phyloP scores from a whole-genome alignment of 2,329 filamentous ascomycete species.

The Ophiocordyceps unilateralis region DNA sequence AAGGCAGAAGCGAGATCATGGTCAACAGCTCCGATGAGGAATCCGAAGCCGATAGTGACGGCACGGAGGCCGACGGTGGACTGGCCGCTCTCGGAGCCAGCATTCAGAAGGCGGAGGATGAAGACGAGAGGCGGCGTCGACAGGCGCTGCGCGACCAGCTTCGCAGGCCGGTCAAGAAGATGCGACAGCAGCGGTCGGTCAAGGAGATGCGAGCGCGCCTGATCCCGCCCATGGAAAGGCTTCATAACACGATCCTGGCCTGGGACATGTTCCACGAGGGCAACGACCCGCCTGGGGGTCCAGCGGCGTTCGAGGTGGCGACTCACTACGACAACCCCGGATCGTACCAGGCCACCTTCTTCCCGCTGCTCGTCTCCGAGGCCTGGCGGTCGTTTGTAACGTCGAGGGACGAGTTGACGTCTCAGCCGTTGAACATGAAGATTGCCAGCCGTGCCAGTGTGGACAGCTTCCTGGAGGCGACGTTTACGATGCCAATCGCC shows the following conservation, averaged over 20 bases:
- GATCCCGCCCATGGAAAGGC: slow-evolving; percentile 67
- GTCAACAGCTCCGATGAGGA: slow-evolving; percentile 68
- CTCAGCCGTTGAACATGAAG: slow-evolving; percentile 72
- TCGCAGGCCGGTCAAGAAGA: slow-evolving; percentile 66
- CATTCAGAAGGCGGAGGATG: slow-evolving; percentile 29
- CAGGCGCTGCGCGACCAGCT: slow-evolving; percentile 35
- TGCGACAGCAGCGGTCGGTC: slow-evolving; percentile 59
- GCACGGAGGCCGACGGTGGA: slow-evolving; percentile 32
- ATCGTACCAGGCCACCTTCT: slow-evolving; percentile 78
- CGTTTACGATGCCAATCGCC: slow-evolving; percentile 56
- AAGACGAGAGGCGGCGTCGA: slow-evolving; percentile 26
- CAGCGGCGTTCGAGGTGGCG: slow-evolving; percentile 58
- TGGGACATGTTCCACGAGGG: slow-evolving; percentile 93
- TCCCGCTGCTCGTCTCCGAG: slow-evolving; percentile 78
- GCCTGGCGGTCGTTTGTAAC: slow-evolving; percentile 92
- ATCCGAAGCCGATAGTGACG: slow-evolving; percentile 47
- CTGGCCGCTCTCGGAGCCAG: slow-evolving; percentile 30
- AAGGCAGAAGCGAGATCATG: slow-evolving; percentile 75
- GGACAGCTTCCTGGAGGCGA: slow-evolving; percentile 84
- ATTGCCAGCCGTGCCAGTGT: slow-evolving; percentile 77
- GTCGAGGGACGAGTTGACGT: slow-evolving; percentile 68
- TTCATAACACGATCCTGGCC: slow-evolving; percentile 73
- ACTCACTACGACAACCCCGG: slow-evolving; percentile 59
- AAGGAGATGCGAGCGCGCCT: slow-evolving; percentile 92
- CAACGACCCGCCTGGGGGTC: slow-evolving; percentile 65